phyloP scores from a whole-genome alignment of 2,329 filamentous ascomycete genomes.

The Penicillium verrucosum region DNA sequence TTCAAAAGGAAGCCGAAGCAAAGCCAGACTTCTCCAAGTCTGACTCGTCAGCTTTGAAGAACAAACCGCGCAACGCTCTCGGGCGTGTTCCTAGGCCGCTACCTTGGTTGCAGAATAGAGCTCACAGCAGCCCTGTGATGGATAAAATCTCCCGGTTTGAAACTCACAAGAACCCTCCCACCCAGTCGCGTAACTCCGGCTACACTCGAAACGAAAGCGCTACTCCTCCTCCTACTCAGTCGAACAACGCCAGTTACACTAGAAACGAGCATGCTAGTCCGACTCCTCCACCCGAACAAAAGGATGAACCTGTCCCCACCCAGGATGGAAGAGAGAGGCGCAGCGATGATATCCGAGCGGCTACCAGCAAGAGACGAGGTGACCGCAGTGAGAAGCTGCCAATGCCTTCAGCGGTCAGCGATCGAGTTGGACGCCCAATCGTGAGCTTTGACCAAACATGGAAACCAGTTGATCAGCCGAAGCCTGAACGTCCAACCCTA shows the following conservation, averaged over 20 bases:
- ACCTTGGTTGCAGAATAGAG: slow-evolving; percentile 33
- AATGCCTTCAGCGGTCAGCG: slow-evolving; percentile 85
- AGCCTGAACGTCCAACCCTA: slow-evolving; percentile 24
- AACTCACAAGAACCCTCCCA: slow-evolving; percentile 79
- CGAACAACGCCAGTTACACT: slow-evolving; percentile 75
- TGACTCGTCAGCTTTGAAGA: slow-evolving; percentile 49
- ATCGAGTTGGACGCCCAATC: slow-evolving; percentile 85
- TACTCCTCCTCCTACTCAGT: slow-evolving; percentile 57
- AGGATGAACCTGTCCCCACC: slow-evolving; percentile 50
- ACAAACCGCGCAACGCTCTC: slow-evolving; percentile 64
- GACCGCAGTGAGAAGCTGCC: slow-evolving; percentile 85
- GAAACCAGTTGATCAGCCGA: slow-evolving; percentile 54
- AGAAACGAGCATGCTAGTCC: slow-evolving; percentile 53
- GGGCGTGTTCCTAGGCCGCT: slow-evolving; percentile 43
- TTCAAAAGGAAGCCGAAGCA: slow-evolving; percentile 22
- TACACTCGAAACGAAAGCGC: slow-evolving; percentile 66
- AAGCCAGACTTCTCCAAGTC: slow-evolving; percentile 30
- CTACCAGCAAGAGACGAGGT: slow-evolving; percentile 82
- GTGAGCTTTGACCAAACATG: slow-evolving; percentile 92
- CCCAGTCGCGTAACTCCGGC: slow-evolving; percentile 74
- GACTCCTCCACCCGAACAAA: slow-evolving; percentile 27
- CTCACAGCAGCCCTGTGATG: slow-evolving; percentile 43
- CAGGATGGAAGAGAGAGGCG: slow-evolving; percentile 82
- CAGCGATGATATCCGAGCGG: slow-evolving; percentile 80
- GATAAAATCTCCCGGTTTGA: slow-evolving; percentile 58